These are phyloP conservation scores for Phytophthora hibernalis DNA, from an alignment of 352 stramenopile species.

Conservation along the genomic window DNA sequence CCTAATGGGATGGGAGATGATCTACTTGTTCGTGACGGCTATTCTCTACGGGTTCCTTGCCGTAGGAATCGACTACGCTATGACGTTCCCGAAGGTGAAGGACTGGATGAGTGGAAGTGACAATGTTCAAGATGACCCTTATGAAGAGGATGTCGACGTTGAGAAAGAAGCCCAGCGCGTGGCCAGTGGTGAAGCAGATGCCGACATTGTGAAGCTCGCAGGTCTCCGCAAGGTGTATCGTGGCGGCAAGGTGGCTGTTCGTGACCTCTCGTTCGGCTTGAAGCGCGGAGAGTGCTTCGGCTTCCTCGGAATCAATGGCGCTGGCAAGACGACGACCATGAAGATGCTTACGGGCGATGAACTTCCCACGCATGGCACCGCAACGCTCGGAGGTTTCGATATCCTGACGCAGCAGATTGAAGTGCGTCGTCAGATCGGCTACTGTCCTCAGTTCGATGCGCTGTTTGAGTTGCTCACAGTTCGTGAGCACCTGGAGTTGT, in stretches of 20 bases:
- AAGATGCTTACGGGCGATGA: constrained; percentile 95
- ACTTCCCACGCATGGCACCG: constrained; percentile 57
- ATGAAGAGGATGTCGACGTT: constrained; percentile 57
- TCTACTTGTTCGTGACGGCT: constrained; percentile 53
- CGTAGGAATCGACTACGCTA: constrained; percentile 51
- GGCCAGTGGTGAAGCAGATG: constrained; percentile 35
- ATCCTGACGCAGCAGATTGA: constrained; percentile 79
- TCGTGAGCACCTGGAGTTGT: constrained; percentile 88
- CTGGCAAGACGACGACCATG: constrained; percentile 96
- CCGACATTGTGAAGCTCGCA: constrained; percentile 47
- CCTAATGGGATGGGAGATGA: constrained; percentile 67
- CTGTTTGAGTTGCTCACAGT: constrained; percentile 85
- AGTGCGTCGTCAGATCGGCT: constrained; percentile 85
- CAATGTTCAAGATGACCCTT: constrained; percentile 32
- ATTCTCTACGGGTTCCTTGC: constrained; percentile 39
- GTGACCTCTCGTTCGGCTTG: constrained; percentile 81
- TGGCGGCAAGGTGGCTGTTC: constrained; percentile 78
- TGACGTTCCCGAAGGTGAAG: constrained; percentile 46
- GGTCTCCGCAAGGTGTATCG: constrained; percentile 57
- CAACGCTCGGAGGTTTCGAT: constrained; percentile 72
- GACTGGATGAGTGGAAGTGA: constrained; percentile 44
- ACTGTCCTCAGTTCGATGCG: constrained; percentile 94
- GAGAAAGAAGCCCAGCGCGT: constrained; percentile 47
- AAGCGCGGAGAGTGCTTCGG: constrained; percentile 93
- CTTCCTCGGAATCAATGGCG: constrained; percentile 95